phyloP scores from a whole-genome alignment of 1,284 basidiomycete genomes.

The Hymenochaete sp. region DNA sequence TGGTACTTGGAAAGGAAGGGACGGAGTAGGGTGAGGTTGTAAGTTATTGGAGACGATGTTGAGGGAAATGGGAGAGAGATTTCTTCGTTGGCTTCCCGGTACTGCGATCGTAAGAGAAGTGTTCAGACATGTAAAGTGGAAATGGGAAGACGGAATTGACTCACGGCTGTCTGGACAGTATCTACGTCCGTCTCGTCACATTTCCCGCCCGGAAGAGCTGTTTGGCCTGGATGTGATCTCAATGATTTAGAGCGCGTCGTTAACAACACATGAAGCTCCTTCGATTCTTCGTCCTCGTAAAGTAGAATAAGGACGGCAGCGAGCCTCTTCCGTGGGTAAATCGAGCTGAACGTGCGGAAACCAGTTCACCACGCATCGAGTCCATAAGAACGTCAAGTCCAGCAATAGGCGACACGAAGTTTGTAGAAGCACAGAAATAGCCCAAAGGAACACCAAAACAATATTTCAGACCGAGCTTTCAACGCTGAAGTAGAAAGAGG shows the following conservation, averaged over 20 bases:
- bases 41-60: conserved; percentile 46
- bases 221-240: conserved; percentile 70
- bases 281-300: conserved; percentile 51
- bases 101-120: conserved; percentile 32
- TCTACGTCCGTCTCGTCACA: conserved; percentile 59
- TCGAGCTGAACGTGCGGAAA: too few species aligned
- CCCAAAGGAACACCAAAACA: too few species aligned
- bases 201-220: conserved; percentile 79
- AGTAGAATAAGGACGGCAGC: conserved; percentile 75
- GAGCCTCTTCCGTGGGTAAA: conserved; percentile 37
- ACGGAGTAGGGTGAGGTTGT: conserved; percentile 55
- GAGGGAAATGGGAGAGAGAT: conserved; percentile 56
- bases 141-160: too few species aligned
- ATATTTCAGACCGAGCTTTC: conserved; percentile 7
- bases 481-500: conserved; percentile 18
- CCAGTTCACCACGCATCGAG: too few species aligned
- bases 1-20: conserved; percentile 63
- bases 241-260: conserved; percentile 77
- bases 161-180: conserved; percentile 65
- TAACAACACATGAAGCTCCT: conserved; percentile 65
- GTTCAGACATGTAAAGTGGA: conserved; percentile 1
- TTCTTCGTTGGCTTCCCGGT: conserved; percentile 78
- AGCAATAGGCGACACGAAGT: too few species aligned
- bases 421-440: too few species aligned
- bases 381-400: too few species aligned